These are phyloP conservation scores for Pyrus communis DNA, from an alignment of 306 rosid species.

Conservation along the genomic window DNA sequence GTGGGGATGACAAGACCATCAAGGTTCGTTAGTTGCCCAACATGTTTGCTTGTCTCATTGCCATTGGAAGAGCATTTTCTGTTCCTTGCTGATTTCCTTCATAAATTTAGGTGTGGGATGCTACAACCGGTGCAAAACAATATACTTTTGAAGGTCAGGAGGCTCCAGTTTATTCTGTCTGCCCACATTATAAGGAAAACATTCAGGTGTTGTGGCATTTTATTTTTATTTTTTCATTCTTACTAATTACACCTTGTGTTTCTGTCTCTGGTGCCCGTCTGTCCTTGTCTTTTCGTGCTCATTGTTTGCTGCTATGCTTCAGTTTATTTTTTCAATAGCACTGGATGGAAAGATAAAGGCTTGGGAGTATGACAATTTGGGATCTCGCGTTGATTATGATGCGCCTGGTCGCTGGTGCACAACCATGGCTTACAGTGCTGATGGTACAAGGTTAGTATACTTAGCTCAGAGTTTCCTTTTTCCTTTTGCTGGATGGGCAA, in stretches of 20 bases:
- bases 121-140: slow-evolving; percentile 62
- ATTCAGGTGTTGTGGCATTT: slow-evolving; percentile 49
- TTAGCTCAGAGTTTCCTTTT: no score
- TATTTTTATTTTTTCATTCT: not conserved
- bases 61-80: slow-evolving; percentile 1
- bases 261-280: not conserved
- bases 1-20: slow-evolving; percentile 93
- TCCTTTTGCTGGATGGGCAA: no score
- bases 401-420: no score
- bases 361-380: no score
- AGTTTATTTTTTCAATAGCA: no score
- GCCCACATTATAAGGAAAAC: slow-evolving; percentile 88
- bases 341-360: no score
- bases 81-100: slow-evolving; percentile 18
- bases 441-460: no score
- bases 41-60: slow-evolving; percentile 9
- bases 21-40: slow-evolving; percentile 48
- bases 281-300: slow-evolving; percentile 1
- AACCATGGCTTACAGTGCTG: no score
- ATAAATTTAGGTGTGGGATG: slow-evolving; percentile 84
- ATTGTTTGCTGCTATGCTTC: slow-evolving; percentile 12
- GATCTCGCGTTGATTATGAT: no score
- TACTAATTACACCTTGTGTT: not conserved
- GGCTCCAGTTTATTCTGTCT: slow-evolving; percentile 87
- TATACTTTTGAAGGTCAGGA: slow-evolving; percentile 87